phyloP scores from a whole-genome alignment of 129 eudicot species.

The Saussurea involucrata region DNA sequence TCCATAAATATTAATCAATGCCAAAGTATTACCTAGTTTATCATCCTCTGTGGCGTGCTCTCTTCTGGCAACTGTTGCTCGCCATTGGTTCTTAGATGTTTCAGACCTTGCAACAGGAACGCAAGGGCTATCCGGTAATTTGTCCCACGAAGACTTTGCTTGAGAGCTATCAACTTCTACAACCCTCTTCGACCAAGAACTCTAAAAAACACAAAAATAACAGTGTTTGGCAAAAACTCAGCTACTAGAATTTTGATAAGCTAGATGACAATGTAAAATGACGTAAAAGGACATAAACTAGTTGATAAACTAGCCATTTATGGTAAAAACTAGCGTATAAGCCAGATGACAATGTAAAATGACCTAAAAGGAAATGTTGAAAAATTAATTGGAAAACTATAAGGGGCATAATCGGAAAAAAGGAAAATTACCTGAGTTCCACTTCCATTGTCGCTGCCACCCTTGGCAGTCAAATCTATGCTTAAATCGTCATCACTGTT shows the following conservation, averaged over 20 bases:
- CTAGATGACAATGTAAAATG: not conserved
- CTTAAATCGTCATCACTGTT: conserved; percentile 45
- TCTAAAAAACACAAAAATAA: conserved; percentile 39
- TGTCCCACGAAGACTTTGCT: conserved; percentile 45
- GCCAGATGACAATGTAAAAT: not conserved
- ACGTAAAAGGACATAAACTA: not conserved
- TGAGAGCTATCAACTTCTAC: conserved; percentile 64
- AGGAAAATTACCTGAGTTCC: conserved; percentile 56
- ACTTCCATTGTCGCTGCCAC: conserved; percentile 82
- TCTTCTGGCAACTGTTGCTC: conserved; percentile 24
- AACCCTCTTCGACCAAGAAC: conserved; percentile 79
- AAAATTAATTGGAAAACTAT: not conserved
- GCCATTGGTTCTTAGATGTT: conserved; percentile 22
- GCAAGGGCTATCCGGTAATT: conserved; percentile 47
- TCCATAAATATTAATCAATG: not conserved
- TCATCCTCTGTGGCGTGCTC: conserved; percentile 25
- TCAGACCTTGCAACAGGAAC: conserved; percentile 44
- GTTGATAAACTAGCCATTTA: not conserved
- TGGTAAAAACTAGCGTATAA: not conserved
- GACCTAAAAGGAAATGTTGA: not conserved
- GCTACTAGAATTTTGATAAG: too few species aligned
- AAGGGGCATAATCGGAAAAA: not conserved
- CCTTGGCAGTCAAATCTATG: conserved; percentile 39
- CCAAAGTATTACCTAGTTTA: conserved; percentile 35
- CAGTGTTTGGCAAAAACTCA: not conserved